Percentiles rank a stretch among this genome's conserved stretches.
Evolutionary conservation across 257 asterid genomes (phyloP).

Genomic region (Nemophila menziesii): DNA sequence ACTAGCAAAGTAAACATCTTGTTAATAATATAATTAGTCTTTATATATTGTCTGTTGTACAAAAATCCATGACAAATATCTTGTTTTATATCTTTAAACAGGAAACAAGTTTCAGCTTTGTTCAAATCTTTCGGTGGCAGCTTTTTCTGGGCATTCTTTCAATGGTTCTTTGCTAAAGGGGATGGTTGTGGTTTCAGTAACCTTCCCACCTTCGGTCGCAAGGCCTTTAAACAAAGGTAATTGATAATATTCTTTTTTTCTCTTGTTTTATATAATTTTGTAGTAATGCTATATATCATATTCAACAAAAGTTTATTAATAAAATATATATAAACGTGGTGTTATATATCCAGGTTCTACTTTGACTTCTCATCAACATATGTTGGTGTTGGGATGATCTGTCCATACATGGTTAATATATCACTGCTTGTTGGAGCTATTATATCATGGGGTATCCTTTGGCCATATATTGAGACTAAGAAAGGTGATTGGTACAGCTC

Average conservation of each 20-base stretch:
- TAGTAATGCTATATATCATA: too few relatives aligned
- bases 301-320: too few relatives aligned
- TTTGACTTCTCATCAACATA: slow-evolving; percentile 19
- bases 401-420: slow-evolving; percentile 17
- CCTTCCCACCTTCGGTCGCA: slow-evolving; percentile 73
- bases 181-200: slow-evolving; percentile 62
- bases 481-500: slow-evolving; percentile 16
- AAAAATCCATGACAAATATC: not conserved
- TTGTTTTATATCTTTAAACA: slow-evolving; percentile 1
- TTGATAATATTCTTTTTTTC: not conserved
- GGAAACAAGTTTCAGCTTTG: slow-evolving; percentile 50
- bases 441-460: slow-evolving; percentile 15
- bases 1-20: slow-evolving; percentile 41
- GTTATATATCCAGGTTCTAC: slow-evolving; percentile 12
- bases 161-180: slow-evolving; percentile 52
- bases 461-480: slow-evolving; percentile 14
- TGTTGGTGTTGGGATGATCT: slow-evolving; percentile 23
- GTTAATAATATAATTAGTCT: too few relatives aligned
- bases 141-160: slow-evolving; percentile 45
- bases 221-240: slow-evolving; percentile 35
- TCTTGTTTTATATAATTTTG: not conserved
- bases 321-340: too few relatives aligned
- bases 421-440: slow-evolving; percentile 18
- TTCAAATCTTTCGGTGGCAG: slow-evolving; percentile 52
- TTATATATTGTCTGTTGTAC: not conserved